Base-by-base conservation (phyloP, 2,329 filamentous ascomycete genomes). In the Aspergillus brasiliensis region DNA sequence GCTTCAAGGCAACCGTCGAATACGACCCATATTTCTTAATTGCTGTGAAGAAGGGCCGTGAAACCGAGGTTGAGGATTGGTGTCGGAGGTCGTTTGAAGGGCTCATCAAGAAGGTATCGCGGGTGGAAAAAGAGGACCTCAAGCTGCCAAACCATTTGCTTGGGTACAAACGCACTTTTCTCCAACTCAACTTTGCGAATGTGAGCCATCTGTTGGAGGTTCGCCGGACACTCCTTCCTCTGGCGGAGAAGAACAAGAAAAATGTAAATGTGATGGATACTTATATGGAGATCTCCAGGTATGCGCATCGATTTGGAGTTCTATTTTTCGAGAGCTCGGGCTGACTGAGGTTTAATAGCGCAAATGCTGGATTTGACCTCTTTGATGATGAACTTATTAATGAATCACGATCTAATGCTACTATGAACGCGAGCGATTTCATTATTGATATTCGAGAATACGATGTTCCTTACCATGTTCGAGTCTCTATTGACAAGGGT, bases 391-490 rank as follows among this genome's bases (percentile, higher is more conserved):
- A 94, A 84, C 85, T 91, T 85, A 86, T 89, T 78, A 86, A 92
- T 75, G 90, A 95, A 77, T 86, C 84, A 88, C 88, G 89, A 84
- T 82, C 84, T 80, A 92, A 89, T 81, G 85, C 84, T 75, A 88
- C 92, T 80, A 83, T 88, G 68, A 93, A 98, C 77, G 92, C 94
- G 60, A 97, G 92, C 83, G 94, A 98, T 83, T 97, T 89, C 77
- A 92, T 99, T 84, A 86, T 97, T 80, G 96, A 99, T 84, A 96
- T 99, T 76, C 88, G 95, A 83, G 95, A 99, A 82, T 99, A 96
- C 78, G 95, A 99, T 79, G 96, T 99, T 71, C 96, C 95, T 66
- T 99, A 99, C 82, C 95, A 99, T 82, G 95, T 99, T 73, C 88
- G 95, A 85, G 94, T 99, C 80, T 91, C 96, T 78, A 99, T 99